A percentile compares a stretch with the other conserved stretches of the same genome.
phyloP scores from a whole-genome alignment of 2,329 filamentous ascomycete genomes.

The Xylaria digitata region DNA sequence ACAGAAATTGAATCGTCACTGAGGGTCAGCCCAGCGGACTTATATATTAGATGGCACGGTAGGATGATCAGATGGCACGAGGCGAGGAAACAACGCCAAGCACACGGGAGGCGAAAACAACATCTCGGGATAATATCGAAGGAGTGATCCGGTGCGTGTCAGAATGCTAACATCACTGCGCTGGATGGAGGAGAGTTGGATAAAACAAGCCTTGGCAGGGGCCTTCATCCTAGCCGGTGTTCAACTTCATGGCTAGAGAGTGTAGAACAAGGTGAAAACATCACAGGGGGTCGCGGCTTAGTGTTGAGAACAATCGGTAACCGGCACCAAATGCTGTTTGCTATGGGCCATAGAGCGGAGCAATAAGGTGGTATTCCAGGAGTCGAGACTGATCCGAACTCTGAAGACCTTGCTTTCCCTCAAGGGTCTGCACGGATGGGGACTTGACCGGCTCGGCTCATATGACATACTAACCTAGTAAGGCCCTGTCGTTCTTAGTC shows the following conservation, averaged over 20 bases:
- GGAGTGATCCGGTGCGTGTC: conserved; percentile 56
- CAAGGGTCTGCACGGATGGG: conserved; percentile 43
- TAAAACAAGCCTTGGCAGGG: conserved; percentile 47
- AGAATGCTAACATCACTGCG: conserved; percentile 49
- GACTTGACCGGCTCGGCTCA: conserved; percentile 41
- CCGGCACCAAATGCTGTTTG: conserved; percentile 11
- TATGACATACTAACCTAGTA: conserved; percentile 14
- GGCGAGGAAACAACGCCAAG: conserved; percentile 47
- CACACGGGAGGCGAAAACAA: conserved; percentile 43
- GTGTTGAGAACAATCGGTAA: conserved; percentile 17
- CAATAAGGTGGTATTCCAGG: conserved; percentile 13
- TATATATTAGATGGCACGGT: conserved; percentile 53
- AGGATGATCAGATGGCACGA: conserved; percentile 44
- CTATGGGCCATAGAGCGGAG: neutral
- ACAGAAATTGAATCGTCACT: conserved; percentile 42
- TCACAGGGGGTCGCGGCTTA: conserved; percentile 14
- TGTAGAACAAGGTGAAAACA: conserved; percentile 38
- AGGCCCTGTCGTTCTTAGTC: conserved; percentile 9
- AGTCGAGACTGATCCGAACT: conserved; percentile 26
- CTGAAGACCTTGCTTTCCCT: neutral
- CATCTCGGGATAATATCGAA: conserved; percentile 54
- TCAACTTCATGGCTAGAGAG: conserved; percentile 35
- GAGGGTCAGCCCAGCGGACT: conserved; percentile 45
- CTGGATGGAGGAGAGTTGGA: conserved; percentile 39
- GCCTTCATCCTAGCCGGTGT: conserved; percentile 34